Evolutionary conservation across 129 eudicot species (phyloP), one percentile per base, ranked within the genome.

Genomic region (Smallanthus sonchifolius): DNA sequence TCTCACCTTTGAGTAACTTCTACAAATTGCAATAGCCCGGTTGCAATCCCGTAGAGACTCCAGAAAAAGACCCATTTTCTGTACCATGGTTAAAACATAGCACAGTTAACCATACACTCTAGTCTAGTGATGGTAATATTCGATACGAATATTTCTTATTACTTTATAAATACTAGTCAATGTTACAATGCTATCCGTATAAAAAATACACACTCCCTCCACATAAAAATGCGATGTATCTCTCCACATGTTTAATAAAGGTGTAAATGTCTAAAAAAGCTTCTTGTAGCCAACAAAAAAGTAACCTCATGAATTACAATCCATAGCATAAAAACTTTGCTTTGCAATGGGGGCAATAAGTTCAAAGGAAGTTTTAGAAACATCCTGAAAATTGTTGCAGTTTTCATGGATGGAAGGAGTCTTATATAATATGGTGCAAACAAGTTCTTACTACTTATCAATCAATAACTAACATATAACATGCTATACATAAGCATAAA

Each of bases 21-120:
- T 87, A 74, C 75, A 80, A 24, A 86, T 72, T 52, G 57, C 64
- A 39, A 90, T 85, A 65, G 98, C 97, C 60, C 91, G 86, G 36
- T 69, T 77, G 81, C 96, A 84, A 83, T 94, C 98, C 20, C 88
- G 86, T 73, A 88, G 74, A 51, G 87, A 86, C 83, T 90, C 97
- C 81, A 24, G 40, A 51, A 82, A 70, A 43, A 86, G 86, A 68
- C 84, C 92, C 88, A 88, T 48, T 86, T 87, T 88, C 98, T 94
- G 65, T 59, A 77, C 63, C 60, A 14, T 70, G 73, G 66, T 69
- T 45, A 16, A 47, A 56, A 75, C 42, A 72, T 14, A 63, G 56
- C n/a, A 42, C 17, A 10, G 30, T 34, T 57, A 69, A 54, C 39
- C 74, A 66, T 76, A 37, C 32, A 19, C 51, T 63, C 39, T 0